Evolutionary conservation across 352 stramenopile genomes (phyloP), one percentile per base, ranked within the genome.

Genomic region (Albugo candida): DNA sequence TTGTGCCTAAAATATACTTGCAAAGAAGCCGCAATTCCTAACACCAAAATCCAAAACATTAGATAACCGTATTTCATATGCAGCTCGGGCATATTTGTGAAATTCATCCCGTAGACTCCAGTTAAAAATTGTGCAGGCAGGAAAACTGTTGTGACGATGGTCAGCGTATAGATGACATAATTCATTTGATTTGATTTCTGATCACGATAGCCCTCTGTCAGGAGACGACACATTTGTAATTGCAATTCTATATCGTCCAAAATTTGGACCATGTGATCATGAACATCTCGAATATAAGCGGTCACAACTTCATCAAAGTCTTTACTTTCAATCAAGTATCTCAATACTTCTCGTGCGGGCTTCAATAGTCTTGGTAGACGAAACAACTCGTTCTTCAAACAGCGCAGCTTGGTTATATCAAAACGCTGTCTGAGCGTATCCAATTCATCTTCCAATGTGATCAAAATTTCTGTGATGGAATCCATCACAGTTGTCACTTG

Each of bases 91-190:
- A 92, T 92, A 45, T 87, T 74, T 44, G 83, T 72, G 60, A 94
- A 92, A 65, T 92, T 92, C 81, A 92, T 92, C 43, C 81, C 79
- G 48, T 87, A 92, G 40, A 93, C 72, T 21, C 81, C 78, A 45
- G 81, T 92, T 42, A 93, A 59, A 50, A 93, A 93, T 55, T 93
- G 81, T 21, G 73, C 73, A 0, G 81, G 76, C 12, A 94, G 49
- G 48, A 92, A 92, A 1, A 91, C 74, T 5, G 75, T 87, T n/a
- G 78, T 91, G 49, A 91, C 70, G 45, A 92, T 80, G 35, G 79
- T 92, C 20, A 93, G 65, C n/a, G 72, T 87, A 63, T 92, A 92
- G 47, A 94, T 85, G 20, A 89, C 79, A 42, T 87, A 80, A 59
- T 92, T 88, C 75, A 85, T 87, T 54, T 88, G 77, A 46, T 80